These are phyloP conservation scores for Talinum fruticosum DNA, from an alignment of 148 eudicot genomes.

Conservation along the genomic window DNA sequence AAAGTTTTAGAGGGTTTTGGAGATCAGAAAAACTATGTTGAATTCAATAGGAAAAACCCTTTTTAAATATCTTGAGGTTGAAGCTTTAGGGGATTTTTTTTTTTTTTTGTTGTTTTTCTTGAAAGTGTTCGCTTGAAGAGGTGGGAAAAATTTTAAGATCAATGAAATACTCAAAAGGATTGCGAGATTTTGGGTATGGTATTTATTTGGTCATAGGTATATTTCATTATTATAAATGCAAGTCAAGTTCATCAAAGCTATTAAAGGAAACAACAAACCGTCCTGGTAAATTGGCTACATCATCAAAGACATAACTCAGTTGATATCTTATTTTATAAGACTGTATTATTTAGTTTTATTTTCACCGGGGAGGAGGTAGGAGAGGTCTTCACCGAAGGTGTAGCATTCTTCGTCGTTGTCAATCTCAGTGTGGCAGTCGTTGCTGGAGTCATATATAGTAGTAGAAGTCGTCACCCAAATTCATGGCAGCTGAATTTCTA, in stretches of 20 bases:
- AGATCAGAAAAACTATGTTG: too few species aligned
- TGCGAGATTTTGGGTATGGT: neutral
- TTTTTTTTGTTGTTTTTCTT: too few species aligned
- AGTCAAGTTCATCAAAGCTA: too few species aligned
- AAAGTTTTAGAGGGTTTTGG: conserved; percentile 4
- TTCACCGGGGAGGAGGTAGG: neutral
- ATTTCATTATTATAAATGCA: too few species aligned
- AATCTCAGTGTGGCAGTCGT: neutral
- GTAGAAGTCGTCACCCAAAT: neutral
- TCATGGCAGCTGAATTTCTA: neutral
- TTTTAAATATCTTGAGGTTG: neutral
- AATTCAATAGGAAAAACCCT: neutral
- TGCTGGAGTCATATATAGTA: neutral
- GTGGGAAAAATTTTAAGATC: too few species aligned
- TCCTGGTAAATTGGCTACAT: too few species aligned
- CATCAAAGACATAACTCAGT: too few species aligned
- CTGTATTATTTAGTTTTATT: too few species aligned
- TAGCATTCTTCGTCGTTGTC: neutral
- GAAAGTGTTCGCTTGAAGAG: too few species aligned
- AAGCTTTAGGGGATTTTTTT: neutral
- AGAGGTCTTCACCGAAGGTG: neutral
- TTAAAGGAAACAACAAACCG: too few species aligned
- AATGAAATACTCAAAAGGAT: neutral
- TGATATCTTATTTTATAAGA: too few species aligned
- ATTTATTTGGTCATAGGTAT: neutral